phyloP scores from a whole-genome alignment of 495 filamentous ascomycete species.

The Penicillium coprophilum region DNA sequence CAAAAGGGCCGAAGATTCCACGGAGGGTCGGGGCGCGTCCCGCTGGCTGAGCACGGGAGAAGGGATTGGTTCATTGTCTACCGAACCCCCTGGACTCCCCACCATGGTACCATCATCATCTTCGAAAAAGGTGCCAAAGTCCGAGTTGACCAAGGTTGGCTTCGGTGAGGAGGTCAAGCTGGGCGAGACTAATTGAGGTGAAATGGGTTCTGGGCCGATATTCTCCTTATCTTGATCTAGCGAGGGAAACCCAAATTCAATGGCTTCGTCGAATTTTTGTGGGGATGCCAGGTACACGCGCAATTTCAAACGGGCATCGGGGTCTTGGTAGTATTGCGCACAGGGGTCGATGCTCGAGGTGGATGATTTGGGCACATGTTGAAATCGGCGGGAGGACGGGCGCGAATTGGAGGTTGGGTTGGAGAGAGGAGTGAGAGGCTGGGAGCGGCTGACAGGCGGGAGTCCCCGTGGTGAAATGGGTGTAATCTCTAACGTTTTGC shows the following conservation, averaged over 20 bases:
- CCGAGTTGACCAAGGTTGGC: conserved; percentile 5
- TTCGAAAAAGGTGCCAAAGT: conserved; percentile 47
- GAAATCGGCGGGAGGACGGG: conserved; percentile 28
- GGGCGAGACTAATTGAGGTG: conserved; percentile 11
- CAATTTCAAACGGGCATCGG: conserved; percentile 82
- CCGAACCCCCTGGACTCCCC: conserved; percentile 23
- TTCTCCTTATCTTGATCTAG: conserved; percentile 37
- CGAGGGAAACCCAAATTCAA: conserved; percentile 90
- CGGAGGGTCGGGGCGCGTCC: conserved; percentile 18
- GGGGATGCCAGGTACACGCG: conserved; percentile 87
- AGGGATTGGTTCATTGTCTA: conserved; percentile 15
- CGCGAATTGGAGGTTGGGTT: conserved; percentile 40
- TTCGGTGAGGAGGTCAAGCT: conserved; percentile 7
- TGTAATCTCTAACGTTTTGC: conserved; percentile 17
- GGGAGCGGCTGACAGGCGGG: conserved; percentile 21
- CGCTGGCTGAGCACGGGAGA: conserved; percentile 5
- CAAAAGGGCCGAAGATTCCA: conserved; percentile 16
- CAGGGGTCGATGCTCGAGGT: conserved; percentile 65
- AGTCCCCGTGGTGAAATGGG: conserved; percentile 25
- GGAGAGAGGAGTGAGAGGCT: conserved; percentile 19
- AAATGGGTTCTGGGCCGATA: conserved; percentile 19
- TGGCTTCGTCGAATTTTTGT: conserved; percentile 92
- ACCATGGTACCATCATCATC: conserved; percentile 42
- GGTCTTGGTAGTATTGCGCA: conserved; percentile 85
- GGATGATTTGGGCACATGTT: conserved; percentile 39